Percentiles rank a stretch among this genome's conserved stretches.
Conservation (phyloP, 2,329 filamentous ascomycete species). For the Neopestalotiopsis rosae region DNA sequence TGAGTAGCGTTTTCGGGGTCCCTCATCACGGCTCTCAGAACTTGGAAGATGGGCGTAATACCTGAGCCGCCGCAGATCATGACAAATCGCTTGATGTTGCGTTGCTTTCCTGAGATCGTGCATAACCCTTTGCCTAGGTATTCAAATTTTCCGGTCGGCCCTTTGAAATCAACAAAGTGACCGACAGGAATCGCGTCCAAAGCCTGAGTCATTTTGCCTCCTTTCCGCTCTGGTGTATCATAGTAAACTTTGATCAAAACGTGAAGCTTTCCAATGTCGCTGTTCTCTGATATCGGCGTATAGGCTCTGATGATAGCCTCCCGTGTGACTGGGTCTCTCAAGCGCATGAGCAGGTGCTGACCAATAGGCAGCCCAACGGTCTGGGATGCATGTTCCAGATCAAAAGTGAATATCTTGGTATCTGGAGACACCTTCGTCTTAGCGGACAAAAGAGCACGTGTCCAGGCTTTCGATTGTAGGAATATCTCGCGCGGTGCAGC, state of each 20-base stretch:
- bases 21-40: slow-evolving; percentile 74
- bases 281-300: slow-evolving; percentile 76
- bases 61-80: slow-evolving; percentile 93
- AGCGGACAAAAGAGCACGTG: slow-evolving; percentile 69
- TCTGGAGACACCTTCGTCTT: slow-evolving; percentile 78
- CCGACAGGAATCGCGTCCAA: slow-evolving; percentile 76
- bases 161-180: slow-evolving; percentile 82
- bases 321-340: slow-evolving; percentile 72
- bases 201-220: slow-evolving; percentile 83
- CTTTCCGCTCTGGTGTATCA: slow-evolving; percentile 58
- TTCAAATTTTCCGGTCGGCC: slow-evolving; percentile 84
- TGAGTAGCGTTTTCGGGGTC: slow-evolving; percentile 67
- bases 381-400: slow-evolving; percentile 74
- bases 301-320: slow-evolving; percentile 85
- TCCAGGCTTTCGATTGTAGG: slow-evolving; percentile 75
- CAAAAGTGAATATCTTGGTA: slow-evolving; percentile 81
- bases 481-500: slow-evolving; percentile 63
- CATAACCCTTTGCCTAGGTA: slow-evolving; percentile 74
- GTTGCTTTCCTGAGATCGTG: slow-evolving; percentile 59
- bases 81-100: slow-evolving; percentile 70
- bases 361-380: slow-evolving; percentile 79
- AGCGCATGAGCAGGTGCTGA: slow-evolving; percentile 84
- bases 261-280: slow-evolving; percentile 68
- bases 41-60: slow-evolving; percentile 90
- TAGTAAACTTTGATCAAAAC: slow-evolving; percentile 86